A percentile compares a stretch with the other conserved stretches of the same genome.
phyloP scores from a whole-genome alignment of 805 yeast species.

The Kuraishia molischiana region DNA sequence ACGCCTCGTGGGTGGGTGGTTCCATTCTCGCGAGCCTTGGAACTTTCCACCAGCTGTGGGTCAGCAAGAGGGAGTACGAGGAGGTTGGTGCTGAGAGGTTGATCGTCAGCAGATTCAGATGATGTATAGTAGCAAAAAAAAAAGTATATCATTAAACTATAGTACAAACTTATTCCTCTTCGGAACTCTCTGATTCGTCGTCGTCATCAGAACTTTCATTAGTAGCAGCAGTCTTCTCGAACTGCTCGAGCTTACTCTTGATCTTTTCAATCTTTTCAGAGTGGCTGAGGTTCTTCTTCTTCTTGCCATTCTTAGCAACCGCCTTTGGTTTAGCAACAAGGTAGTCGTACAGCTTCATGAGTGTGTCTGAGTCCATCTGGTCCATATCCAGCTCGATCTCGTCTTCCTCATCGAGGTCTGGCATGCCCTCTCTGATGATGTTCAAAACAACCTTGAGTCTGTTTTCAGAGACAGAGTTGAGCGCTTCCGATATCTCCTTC shows the following conservation, averaged over 20 bases:
- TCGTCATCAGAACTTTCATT: constrained; percentile 41
- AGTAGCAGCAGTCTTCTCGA: constrained; percentile 40
- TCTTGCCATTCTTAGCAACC: constrained; percentile 24
- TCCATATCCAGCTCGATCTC: constrained; percentile 97
- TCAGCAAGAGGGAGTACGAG: constrained; percentile 74
- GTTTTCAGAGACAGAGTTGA: constrained; percentile 65
- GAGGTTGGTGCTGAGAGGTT: constrained; percentile 83
- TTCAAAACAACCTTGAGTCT: constrained; percentile 76
- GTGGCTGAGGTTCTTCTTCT: constrained; percentile 46
- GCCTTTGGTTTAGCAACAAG: constrained; percentile 42
- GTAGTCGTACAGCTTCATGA: constrained; percentile 74
- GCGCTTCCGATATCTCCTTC: constrained; percentile 82
- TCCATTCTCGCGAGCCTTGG: constrained; percentile 82
- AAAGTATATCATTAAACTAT: not conserved
- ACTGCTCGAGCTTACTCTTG: constrained; percentile 66
- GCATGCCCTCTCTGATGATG: constrained; percentile 73
- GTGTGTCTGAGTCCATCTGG: constrained; percentile 74
- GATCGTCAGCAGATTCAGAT: constrained; percentile 75
- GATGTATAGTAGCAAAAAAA: constrained; percentile 6
- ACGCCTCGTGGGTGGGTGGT: constrained; percentile 89
- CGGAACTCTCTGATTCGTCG: constrained; percentile 56
- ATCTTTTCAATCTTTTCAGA: constrained; percentile 67
- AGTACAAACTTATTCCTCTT: constrained; percentile 42
- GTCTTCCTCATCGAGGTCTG: constrained; percentile 52
- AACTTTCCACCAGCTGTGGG: constrained; percentile 94